Conservation (phyloP, 164 flowering plant genomes). For the Buxus sempervirens region DNA sequence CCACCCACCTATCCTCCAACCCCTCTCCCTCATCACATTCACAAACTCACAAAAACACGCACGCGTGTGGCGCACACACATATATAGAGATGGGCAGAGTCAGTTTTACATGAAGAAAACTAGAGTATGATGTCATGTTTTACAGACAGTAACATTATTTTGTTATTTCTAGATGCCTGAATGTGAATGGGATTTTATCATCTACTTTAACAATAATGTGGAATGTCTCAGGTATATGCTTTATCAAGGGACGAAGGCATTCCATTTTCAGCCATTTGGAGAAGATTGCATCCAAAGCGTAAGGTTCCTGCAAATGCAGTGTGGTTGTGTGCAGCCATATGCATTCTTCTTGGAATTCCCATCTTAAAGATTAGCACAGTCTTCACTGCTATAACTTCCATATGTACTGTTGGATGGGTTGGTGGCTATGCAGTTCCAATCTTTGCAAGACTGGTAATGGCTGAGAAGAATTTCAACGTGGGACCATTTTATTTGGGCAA, state of each 20-base stretch:
- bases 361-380: conserved; percentile 60
- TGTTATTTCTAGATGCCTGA: too few relatives aligned
- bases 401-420: conserved; percentile 79
- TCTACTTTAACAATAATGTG: not conserved
- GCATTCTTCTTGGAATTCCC: conserved; percentile 69
- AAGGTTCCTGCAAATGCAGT: conserved; percentile 76
- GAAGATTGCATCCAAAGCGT: conserved; percentile 58
- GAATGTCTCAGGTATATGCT: conserved; percentile 53
- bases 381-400: conserved; percentile 64
- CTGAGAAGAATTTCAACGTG: conserved; percentile 51
- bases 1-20: too few relatives aligned
- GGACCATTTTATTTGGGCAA: conserved; percentile 65
- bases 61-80: too few relatives aligned
- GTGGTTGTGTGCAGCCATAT: conserved; percentile 74
- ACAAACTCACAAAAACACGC: too few relatives aligned
- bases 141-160: too few relatives aligned
- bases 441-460: conserved; percentile 65
- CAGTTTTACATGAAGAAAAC: too few relatives aligned
- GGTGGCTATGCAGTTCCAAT: conserved; percentile 81
- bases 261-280: conserved; percentile 63
- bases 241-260: conserved; percentile 63
- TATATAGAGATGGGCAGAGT: too few relatives aligned
- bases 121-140: too few relatives aligned
- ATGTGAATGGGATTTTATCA: too few relatives aligned
- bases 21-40: too few relatives aligned